A percentile compares a stretch with the other conserved stretches of the same genome.
Evolutionary conservation across 768 basidiomycete species (phyloP).

Genomic region (Leccinum subgranulosum): DNA sequence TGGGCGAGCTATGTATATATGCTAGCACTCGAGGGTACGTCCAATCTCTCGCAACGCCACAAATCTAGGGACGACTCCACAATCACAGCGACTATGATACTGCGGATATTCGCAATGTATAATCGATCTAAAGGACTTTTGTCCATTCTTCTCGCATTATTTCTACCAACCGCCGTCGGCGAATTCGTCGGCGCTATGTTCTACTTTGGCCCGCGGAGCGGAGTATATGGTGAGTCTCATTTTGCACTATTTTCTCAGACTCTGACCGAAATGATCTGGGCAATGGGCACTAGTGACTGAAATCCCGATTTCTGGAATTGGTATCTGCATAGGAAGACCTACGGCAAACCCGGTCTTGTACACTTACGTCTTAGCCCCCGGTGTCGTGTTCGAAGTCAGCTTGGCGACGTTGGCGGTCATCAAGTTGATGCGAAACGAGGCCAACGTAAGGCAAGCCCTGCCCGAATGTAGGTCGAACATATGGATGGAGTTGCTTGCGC

Average conservation of each 20-base stretch:
- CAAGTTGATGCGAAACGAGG: background rate
- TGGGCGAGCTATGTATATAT: conserved; percentile 8
- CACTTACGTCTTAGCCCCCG: conserved; percentile 1
- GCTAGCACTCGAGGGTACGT: conserved; percentile 6
- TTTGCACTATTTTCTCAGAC: background rate
- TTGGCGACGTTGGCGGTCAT: conserved; percentile 1
- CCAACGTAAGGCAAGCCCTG: background rate
- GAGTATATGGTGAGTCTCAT: background rate
- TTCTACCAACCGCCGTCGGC: background rate
- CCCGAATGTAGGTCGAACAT: background rate
- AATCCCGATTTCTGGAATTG: background rate
- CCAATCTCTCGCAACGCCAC: background rate
- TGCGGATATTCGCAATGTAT: conserved; percentile 10
- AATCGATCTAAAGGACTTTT: conserved; percentile 2
- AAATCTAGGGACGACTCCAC: background rate
- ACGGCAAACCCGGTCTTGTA: background rate
- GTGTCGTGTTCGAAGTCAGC: background rate
- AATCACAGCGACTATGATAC: conserved; percentile 5
- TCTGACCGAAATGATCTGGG: background rate
- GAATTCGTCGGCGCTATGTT: background rate
- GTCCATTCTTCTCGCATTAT: background rate
- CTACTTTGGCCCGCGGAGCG: conserved; percentile 1
- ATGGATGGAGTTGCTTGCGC: background rate
- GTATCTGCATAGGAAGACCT: background rate
- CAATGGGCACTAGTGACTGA: background rate